These are phyloP conservation scores for Aspergillus versicolor DNA, from an alignment of 2,329 filamentous ascomycete genomes.

Conservation along the genomic window DNA sequence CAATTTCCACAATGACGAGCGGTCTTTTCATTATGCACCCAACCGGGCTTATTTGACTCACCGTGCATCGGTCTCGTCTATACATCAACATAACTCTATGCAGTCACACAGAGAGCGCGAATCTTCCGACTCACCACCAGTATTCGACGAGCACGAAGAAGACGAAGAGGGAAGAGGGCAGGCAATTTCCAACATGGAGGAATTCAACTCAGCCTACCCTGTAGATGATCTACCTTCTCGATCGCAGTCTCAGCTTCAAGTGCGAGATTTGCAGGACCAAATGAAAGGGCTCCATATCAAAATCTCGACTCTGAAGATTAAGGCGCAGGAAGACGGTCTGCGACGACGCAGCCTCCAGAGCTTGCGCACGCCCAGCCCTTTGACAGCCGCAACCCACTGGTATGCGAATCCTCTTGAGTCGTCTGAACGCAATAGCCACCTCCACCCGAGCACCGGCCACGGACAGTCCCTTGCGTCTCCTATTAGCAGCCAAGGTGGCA, in stretches of 20 bases:
- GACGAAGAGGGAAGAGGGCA: slow-evolving; percentile 26
- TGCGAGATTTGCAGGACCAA: slow-evolving; percentile 75
- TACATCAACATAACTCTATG: slow-evolving; percentile 24
- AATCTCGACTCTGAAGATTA: slow-evolving; percentile 75
- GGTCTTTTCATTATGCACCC: slow-evolving; percentile 34
- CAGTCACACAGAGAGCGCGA: slow-evolving; percentile 16
- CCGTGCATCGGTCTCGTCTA: slow-evolving; percentile 39
- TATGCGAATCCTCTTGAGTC: slow-evolving; percentile 44
- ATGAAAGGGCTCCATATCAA: slow-evolving; percentile 83
- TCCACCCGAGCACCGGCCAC: slow-evolving; percentile 36
- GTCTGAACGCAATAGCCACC: slow-evolving; percentile 31
- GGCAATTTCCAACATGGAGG: slow-evolving; percentile 30
- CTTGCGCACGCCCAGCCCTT: slow-evolving; percentile 72
- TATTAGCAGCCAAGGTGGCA: slow-evolving; percentile 15
- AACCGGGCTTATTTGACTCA: slow-evolving; percentile 34
- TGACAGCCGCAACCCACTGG: slow-evolving; percentile 69
- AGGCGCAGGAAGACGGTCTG: slow-evolving; percentile 75
- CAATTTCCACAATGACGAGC: slow-evolving; percentile 31
- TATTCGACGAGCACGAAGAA: slow-evolving; percentile 28
- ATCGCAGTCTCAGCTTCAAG: slow-evolving; percentile 70
- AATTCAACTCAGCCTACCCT: slow-evolving; percentile 39
- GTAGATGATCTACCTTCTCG: slow-evolving; percentile 54
- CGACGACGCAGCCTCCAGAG: slow-evolving; percentile 75
- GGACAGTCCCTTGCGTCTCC: slow-evolving; percentile 35
- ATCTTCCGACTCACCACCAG: slow-evolving; percentile 23